Conservation (phyloP, 2,329 filamentous ascomycete genomes). For the Verticillium nubilum region DNA sequence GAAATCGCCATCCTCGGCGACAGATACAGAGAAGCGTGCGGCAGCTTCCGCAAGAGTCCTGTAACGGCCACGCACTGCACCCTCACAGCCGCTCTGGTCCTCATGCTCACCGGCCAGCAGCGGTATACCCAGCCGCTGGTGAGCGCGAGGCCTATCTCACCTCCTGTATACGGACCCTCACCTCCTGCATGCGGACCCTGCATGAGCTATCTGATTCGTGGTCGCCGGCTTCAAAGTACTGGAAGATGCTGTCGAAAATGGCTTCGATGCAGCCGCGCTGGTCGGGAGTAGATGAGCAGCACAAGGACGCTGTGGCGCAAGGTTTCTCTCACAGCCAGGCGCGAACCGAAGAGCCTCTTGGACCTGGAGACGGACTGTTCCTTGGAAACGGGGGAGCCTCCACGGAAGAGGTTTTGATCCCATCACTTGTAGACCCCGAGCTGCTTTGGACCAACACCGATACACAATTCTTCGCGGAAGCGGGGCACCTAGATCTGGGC, state of each 20-base stretch:
- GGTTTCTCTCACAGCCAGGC: too few species aligned
- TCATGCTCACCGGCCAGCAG: slow-evolving; percentile 3
- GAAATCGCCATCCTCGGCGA: slow-evolving; percentile 19
- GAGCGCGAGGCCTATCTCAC: background rate
- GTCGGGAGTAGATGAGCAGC: background rate
- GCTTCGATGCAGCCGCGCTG: background rate
- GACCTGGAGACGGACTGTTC: too few species aligned
- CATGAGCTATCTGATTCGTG: background rate
- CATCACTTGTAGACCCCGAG: background rate
- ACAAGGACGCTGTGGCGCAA: too few species aligned
- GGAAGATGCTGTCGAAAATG: background rate
- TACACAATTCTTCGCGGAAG: background rate
- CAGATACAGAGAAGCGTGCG: slow-evolving; percentile 25
- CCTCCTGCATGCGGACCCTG: background rate
- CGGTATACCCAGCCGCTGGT: background rate
- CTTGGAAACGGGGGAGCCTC: too few species aligned
- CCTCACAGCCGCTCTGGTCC: slow-evolving; percentile 23
- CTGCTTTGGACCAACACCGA: background rate
- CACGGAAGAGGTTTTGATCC: background rate
- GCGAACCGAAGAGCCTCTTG: too few species aligned
- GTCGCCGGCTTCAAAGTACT: background rate
- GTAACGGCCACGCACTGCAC: slow-evolving; percentile 28
- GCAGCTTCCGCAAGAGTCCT: slow-evolving; percentile 25
- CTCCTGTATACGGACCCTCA: too few species aligned
- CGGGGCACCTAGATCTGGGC: background rate